phyloP scores from a whole-genome alignment of 2,329 filamentous ascomycete species.

The Atkinsonella texensis region DNA sequence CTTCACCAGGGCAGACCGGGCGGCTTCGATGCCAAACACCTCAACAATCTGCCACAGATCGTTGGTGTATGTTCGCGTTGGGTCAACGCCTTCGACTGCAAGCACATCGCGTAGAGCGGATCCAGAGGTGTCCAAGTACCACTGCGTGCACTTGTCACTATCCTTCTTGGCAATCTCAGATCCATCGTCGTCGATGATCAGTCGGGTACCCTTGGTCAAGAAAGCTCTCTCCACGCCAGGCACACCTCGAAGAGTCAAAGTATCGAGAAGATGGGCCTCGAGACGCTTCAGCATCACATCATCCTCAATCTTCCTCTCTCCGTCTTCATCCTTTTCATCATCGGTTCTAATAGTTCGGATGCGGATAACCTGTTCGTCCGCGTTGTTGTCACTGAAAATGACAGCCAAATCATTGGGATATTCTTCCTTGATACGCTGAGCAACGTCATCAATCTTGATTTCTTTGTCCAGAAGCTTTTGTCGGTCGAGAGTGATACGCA shows the following conservation, averaged over 20 bases:
- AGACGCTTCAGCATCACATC: constrained; percentile 89
- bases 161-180: constrained; percentile 62
- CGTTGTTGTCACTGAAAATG: constrained; percentile 97
- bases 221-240: constrained; percentile 82
- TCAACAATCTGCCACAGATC: constrained; percentile 90
- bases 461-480: constrained; percentile 94
- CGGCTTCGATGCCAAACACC: constrained; percentile 93
- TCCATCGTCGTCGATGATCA: constrained; percentile 58
- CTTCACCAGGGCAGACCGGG: constrained; percentile 71
- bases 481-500: constrained; percentile 85
- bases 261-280: constrained; percentile 83
- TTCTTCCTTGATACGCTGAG: constrained; percentile 75
- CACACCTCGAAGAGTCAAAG: constrained; percentile 82
- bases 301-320: constrained; percentile 54
- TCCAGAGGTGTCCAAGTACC: constrained; percentile 91
- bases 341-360: constrained; percentile 65
- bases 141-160: constrained; percentile 70
- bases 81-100: constrained; percentile 76
- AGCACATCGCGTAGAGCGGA: constrained; percentile 77
- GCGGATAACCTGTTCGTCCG: constrained; percentile 87
- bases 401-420: constrained; percentile 79
- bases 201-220: constrained; percentile 67
- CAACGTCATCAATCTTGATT: constrained; percentile 83
- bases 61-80: constrained; percentile 81
- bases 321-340: constrained; percentile 62